A percentile compares a stretch with the other conserved stretches of the same genome.
Evolutionary conservation across 2,329 filamentous ascomycete species (phyloP).

Genomic region (Colletotrichum shisoi): DNA sequence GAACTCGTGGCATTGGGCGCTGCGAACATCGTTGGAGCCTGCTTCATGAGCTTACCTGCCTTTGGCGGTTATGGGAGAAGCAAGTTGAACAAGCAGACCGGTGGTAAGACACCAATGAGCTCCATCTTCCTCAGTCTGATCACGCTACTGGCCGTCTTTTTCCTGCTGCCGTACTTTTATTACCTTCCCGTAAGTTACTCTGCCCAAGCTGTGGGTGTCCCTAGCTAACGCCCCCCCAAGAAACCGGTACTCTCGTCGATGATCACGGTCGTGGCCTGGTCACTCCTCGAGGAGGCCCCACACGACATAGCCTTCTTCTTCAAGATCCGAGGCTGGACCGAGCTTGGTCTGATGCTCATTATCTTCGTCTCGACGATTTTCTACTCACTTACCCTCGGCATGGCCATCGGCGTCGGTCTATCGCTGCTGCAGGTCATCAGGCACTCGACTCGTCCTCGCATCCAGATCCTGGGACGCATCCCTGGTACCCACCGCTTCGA

Average conservation of each 20-base stretch:
- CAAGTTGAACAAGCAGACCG: conserved; percentile 93
- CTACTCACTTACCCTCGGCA: conserved; percentile 91
- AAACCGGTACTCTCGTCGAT: conserved; percentile 94
- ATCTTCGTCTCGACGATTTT: conserved; percentile 94
- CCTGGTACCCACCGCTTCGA: conserved; percentile 84
- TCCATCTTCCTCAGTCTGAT: conserved; percentile 86
- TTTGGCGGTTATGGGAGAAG: conserved; percentile 97
- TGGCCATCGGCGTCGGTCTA: conserved; percentile 90
- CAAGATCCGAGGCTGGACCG: conserved; percentile 82
- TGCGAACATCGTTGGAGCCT: conserved; percentile 88
- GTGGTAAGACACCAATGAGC: conserved; percentile 91
- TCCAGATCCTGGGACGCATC: conserved; percentile 92
- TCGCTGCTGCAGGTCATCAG: conserved; percentile 89
- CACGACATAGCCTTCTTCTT: conserved; percentile 92
- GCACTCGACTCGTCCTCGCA: conserved; percentile 89
- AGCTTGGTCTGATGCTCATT: conserved; percentile 84
- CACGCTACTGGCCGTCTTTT: conserved; percentile 80
- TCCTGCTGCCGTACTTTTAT: conserved; percentile 89
- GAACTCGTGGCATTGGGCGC: conserved; percentile 91
- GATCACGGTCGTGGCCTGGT: conserved; percentile 94
- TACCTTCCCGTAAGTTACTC: conserved; percentile 80
- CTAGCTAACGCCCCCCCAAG: conserved; percentile 52
- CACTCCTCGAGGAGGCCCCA: conserved; percentile 92
- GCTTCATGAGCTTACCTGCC: conserved; percentile 90
- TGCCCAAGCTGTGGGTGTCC: conserved; percentile 13